Percentiles rank a stretch among this genome's conserved stretches.
These are phyloP conservation scores for Boletus barrowsii DNA, from an alignment of 768 basidiomycete species.

Conservation along the genomic window DNA sequence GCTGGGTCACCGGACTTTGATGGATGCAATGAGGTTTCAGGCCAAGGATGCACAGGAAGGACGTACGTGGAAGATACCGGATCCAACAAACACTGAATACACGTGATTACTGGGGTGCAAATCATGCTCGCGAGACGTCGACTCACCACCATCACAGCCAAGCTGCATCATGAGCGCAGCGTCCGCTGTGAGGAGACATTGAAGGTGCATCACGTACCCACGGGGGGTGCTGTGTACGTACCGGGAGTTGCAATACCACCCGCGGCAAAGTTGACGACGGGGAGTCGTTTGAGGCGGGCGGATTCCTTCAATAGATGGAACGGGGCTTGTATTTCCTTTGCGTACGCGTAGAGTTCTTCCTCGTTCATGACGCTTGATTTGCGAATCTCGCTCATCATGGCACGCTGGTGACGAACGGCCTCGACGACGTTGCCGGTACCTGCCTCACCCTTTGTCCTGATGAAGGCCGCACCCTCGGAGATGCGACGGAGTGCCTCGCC, in stretches of 20 bases:
- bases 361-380: constrained; percentile 86
- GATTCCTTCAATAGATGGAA: constrained; percentile 96
- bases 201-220: neutral
- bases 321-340: constrained; percentile 90
- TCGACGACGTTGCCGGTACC: constrained; percentile 90
- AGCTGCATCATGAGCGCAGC: constrained; percentile 99
- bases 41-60: neutral
- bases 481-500: constrained; percentile 96
- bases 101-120: neutral
- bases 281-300: constrained; percentile 87
- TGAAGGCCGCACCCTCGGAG: constrained; percentile 96
- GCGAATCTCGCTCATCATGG: constrained; percentile 81
- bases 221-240: constrained; percentile 30
- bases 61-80: constrained; percentile 91
- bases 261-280: constrained; percentile 96
- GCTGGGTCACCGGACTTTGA: constrained; percentile 85
- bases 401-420: constrained; percentile 89
- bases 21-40: neutral
- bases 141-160: constrained; percentile 90
- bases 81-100: constrained; percentile 87
- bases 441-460: constrained; percentile 95
- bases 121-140: neutral
- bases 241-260: constrained; percentile 92
- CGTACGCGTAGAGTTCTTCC: constrained; percentile 90
- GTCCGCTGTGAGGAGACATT: constrained; percentile 54